phyloP scores from a whole-genome alignment of 2,329 filamentous ascomycete species.

The Nothophaeocryptopus gaeumannii region DNA sequence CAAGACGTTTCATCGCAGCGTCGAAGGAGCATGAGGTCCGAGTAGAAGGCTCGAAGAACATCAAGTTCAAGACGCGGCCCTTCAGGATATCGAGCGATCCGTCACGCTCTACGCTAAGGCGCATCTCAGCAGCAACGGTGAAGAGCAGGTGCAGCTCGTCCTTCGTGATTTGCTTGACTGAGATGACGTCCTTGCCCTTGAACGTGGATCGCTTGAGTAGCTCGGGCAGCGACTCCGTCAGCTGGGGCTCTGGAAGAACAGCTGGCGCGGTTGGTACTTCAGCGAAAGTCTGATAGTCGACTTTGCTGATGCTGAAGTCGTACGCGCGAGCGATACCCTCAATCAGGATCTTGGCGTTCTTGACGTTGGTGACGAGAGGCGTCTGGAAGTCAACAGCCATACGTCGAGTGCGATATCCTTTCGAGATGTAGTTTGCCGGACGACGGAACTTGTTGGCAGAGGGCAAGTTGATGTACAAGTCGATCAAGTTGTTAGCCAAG shows the following conservation, averaged over 20 bases:
- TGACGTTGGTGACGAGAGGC: slow-evolving; percentile 95
- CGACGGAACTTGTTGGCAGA: slow-evolving; percentile 96
- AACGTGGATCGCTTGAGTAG: slow-evolving; percentile 79
- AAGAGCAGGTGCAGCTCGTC: slow-evolving; percentile 90
- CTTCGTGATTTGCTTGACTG: slow-evolving; percentile 84
- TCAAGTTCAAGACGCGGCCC: slow-evolving; percentile 79
- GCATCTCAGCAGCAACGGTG: slow-evolving; percentile 97
- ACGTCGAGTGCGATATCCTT: slow-evolving; percentile 91
- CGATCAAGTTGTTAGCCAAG: slow-evolving; percentile 94
- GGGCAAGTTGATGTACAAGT: slow-evolving; percentile 98
- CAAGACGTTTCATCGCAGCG: slow-evolving; percentile 95
- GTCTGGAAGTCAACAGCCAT: slow-evolving; percentile 99
- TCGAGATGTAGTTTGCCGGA: slow-evolving; percentile 97
- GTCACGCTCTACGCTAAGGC: slow-evolving; percentile 86
- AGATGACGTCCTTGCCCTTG: slow-evolving; percentile 85
- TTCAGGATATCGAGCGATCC: slow-evolving; percentile 84
- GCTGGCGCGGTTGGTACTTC: slow-evolving; percentile 35
- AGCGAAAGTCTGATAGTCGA: slow-evolving; percentile 85
- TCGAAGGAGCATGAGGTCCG: slow-evolving; percentile 95
- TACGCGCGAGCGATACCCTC: slow-evolving; percentile 91
- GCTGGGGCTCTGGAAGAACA: slow-evolving; percentile 44
- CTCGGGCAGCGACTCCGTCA: slow-evolving; percentile 60
- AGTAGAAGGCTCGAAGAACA: slow-evolving; percentile 98
- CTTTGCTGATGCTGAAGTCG: slow-evolving; percentile 74
- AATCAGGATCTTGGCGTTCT: slow-evolving; percentile 96